Conservation (phyloP, 179 eudicot species). For the Nepenthes alata region DNA sequence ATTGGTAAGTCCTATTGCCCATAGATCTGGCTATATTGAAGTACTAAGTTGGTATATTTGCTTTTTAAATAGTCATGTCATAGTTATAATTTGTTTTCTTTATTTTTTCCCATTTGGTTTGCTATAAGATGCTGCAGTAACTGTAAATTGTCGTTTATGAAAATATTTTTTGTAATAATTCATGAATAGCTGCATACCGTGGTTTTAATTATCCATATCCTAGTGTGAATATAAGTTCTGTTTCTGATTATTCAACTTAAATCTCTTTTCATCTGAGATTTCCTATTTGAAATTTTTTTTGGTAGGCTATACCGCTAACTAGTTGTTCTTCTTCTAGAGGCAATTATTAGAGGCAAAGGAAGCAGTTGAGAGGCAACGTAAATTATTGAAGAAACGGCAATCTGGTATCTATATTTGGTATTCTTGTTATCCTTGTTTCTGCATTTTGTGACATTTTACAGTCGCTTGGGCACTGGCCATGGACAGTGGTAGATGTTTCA, state of each 20-base stretch:
- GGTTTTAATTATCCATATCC: not conserved
- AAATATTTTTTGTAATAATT: not conserved
- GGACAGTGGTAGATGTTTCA: too few relatives aligned
- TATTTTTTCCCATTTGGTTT: not conserved
- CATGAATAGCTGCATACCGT: not conserved
- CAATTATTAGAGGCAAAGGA: slow-evolving; percentile 81
- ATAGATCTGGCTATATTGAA: too few relatives aligned
- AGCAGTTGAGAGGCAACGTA: slow-evolving; percentile 84
- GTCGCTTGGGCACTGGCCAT: not conserved
- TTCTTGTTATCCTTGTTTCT: not conserved
- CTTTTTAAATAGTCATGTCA: too few relatives aligned
- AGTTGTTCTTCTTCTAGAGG: slow-evolving; percentile 29
- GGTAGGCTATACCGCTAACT: too few relatives aligned
- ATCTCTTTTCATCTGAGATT: not conserved
- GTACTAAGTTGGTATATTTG: too few relatives aligned
- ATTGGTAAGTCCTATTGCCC: too few relatives aligned
- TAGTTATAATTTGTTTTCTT: not conserved
- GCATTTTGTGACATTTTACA: not conserved
- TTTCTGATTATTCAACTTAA: not conserved
- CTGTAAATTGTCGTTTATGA: not conserved
- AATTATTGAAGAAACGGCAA: slow-evolving; percentile 72
- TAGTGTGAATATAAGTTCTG: not conserved
- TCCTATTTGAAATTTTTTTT: not conserved
- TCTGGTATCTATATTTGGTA: slow-evolving; percentile 37
- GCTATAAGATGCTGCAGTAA: not conserved